These are phyloP conservation scores for Saccharomycopsis vini DNA, from an alignment of 805 yeast genomes.

Conservation along the genomic window DNA sequence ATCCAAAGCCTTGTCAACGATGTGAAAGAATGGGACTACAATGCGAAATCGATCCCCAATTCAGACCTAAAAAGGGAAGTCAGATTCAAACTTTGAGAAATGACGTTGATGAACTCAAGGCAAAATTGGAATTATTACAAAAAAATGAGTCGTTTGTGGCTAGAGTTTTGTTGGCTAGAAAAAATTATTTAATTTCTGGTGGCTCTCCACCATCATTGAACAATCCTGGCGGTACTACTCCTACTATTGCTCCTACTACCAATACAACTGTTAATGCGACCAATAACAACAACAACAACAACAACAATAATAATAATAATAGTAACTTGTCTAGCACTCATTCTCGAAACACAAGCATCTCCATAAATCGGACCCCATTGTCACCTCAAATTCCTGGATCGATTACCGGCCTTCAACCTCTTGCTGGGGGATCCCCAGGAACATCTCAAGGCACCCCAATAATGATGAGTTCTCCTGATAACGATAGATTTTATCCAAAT, in stretches of 20 bases:
- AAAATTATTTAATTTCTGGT: not conserved
- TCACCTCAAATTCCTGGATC: not conserved
- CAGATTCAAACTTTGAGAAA: slow-evolving; percentile 77
- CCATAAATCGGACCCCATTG: too few relatives aligned
- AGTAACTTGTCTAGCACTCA: too few relatives aligned
- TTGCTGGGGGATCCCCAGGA: too few relatives aligned
- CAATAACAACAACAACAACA: not conserved
- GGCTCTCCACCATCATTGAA: not conserved
- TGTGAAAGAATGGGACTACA: slow-evolving; percentile 71
- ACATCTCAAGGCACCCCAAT: not conserved
- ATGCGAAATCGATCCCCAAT: slow-evolving; percentile 87
- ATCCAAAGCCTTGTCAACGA: slow-evolving; percentile 73
- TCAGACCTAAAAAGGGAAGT: slow-evolving; percentile 85
- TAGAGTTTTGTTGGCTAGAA: slow-evolving; percentile 39
- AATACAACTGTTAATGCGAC: not conserved
- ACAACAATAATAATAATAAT: too few relatives aligned
- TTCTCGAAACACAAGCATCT: too few relatives aligned
- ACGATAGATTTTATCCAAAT: too few relatives aligned
- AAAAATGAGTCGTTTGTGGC: slow-evolving; percentile 62
- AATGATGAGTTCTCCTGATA: not conserved
- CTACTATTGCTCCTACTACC: not conserved
- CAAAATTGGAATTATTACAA: slow-evolving; percentile 57
- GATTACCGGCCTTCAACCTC: too few relatives aligned
- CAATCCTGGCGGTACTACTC: not conserved
- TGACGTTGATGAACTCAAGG: slow-evolving; percentile 73